Evolutionary conservation across 1,139 yeast species (phyloP), one percentile per base, ranked within the genome.

Genomic region (Hansenula lynferdii): DNA sequence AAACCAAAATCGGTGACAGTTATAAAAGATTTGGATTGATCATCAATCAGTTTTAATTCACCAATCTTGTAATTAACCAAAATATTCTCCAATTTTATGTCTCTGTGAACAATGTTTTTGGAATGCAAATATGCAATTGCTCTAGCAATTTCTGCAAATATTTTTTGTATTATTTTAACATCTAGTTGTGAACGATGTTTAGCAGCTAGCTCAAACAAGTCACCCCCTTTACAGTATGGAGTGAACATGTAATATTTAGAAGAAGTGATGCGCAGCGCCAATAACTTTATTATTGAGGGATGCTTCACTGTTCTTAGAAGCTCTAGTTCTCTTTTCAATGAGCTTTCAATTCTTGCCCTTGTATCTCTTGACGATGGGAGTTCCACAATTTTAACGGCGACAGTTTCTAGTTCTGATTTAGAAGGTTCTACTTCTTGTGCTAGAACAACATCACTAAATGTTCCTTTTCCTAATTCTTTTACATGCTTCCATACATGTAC

Each of bases 1-100:
- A 92, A 70, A 0, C 98, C 98, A 61, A 92, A 80, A 64, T 92
- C 98, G 0, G 95, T 82, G 31, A 92, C 60, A 27, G 85, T 80
- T 1, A 80, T 72, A 3, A 86, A 45, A 4, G 81, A 67, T 11
- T 50, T 37, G 28, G 48, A 34, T 3, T 37, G 41, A 22, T 21
- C 36, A 15, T 43, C 49, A 47, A 58, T 40, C 0, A 39, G 47
- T 25, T 60, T 49, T 35, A 68, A 54, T 14, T 61, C 62, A 2
- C 61, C 61, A 4, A 64, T 54, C 3, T 56, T 45, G 30, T 56
- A 52, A 30, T 72, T 75, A 20, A 89, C 60, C 22, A 87, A 60
- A 1, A 87, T 70, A 53, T 87, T 92, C 49, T 90, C 97, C 29
- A 90, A 67, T 62, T 89, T 87, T 48, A 90, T 73, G 56, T 90